A percentile compares a stretch with the other conserved stretches of the same genome.
Evolutionary conservation across 2,329 filamentous ascomycete genomes (phyloP).

Genomic region (Trichoderma sp.): DNA sequence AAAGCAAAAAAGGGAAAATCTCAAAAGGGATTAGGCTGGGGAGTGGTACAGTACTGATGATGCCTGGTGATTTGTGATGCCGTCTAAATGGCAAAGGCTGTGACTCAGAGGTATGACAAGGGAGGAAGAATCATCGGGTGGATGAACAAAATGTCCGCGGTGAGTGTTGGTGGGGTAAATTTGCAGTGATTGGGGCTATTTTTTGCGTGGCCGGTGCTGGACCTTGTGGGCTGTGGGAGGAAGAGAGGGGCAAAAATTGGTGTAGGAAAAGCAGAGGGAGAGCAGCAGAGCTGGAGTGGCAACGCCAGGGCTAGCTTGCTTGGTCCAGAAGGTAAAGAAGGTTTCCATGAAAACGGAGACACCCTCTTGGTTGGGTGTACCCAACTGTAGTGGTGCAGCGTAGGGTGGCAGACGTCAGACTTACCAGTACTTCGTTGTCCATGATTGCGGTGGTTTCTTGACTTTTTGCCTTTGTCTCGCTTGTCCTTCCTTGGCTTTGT

Average conservation of each 20-base stretch:
- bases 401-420: constrained; percentile 13
- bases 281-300: background rate
- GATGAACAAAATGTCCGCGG: constrained; percentile 12
- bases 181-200: constrained; percentile 16
- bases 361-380: background rate
- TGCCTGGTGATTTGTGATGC: constrained; percentile 19
- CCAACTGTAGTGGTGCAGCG: background rate
- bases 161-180: constrained; percentile 16
- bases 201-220: constrained; percentile 7
- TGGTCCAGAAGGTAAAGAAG: background rate
- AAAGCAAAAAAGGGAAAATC: background rate
- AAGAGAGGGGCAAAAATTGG: constrained; percentile 14
- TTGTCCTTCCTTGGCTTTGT: background rate
- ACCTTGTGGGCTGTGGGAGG: constrained; percentile 6
- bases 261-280: background rate
- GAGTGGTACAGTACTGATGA: constrained; percentile 10
- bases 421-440: constrained; percentile 23
- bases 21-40: constrained; percentile 3
- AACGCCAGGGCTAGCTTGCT: constrained; percentile 12
- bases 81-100: constrained; percentile 2
- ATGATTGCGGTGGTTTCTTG: constrained; percentile 20
- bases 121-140: constrained; percentile 3
- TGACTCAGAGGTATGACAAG: constrained; percentile 14
- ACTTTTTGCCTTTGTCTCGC: background rate
- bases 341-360: constrained; percentile 3